A percentile compares a stretch with the other conserved stretches of the same genome.
These are phyloP conservation scores for Microglena sp. DNA, from an alignment of 139 green algal species.

Conservation along the genomic window DNA sequence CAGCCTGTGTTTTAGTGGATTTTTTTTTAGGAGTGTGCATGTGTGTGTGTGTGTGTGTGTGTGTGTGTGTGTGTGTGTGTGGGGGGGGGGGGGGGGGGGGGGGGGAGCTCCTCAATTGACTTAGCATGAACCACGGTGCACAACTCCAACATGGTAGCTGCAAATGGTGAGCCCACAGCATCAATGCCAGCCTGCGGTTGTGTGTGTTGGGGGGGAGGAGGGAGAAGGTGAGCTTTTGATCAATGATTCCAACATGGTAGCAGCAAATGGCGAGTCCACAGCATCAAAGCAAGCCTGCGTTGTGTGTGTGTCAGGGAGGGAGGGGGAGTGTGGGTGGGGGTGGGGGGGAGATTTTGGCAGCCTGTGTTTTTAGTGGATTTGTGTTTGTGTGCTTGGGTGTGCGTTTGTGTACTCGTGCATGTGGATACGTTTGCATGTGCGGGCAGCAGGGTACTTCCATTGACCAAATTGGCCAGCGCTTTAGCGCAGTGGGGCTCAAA, in stretches of 20 bases:
- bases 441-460: conserved; percentile 81
- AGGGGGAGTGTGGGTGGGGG: too few relatives aligned
- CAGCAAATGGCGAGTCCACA: too few relatives aligned
- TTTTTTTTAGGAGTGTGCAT: too few relatives aligned
- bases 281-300: not conserved
- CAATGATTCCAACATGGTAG: too few relatives aligned
- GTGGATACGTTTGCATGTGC: not conserved
- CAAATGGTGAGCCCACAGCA: conserved; percentile 80
- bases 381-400: too few relatives aligned
- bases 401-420: not conserved
- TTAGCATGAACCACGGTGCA: conserved; percentile 35
- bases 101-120: not conserved
- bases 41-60: conserved; percentile 5
- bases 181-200: conserved; percentile 79
- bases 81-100: not conserved
- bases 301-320: too few relatives aligned
- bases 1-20: too few relatives aligned
- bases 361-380: too few relatives aligned
- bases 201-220: not conserved
- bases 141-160: conserved; percentile 84
- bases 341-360: too few relatives aligned
- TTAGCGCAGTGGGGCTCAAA: conserved; percentile 85
- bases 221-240: not conserved
- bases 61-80: not conserved
- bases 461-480: too few relatives aligned